Evolutionary conservation across 495 filamentous ascomycete species (phyloP).

Genomic region (Neurospora sp.): DNA sequence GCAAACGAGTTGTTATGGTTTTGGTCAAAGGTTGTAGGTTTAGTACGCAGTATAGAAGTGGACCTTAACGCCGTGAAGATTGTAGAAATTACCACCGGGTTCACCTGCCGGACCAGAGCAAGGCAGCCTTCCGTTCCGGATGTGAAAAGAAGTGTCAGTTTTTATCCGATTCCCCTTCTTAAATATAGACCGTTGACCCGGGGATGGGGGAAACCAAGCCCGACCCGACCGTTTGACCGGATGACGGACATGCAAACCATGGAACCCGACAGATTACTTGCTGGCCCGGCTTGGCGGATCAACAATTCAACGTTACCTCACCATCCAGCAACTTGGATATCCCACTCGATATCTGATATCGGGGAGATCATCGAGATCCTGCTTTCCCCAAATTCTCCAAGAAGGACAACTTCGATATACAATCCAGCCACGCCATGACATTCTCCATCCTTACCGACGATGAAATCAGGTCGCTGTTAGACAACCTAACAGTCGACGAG

Average conservation of each 20-base stretch:
- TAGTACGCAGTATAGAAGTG: not conserved
- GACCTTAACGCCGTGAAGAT: not conserved
- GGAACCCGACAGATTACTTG: not conserved
- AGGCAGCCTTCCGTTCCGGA: not conserved
- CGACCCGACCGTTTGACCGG: not conserved
- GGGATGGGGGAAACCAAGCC: not conserved
- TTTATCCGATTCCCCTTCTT: not conserved
- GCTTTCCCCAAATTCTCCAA: not conserved
- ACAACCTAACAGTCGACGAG: slow-evolving; percentile 59
- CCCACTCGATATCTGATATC: not conserved
- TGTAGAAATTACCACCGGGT: not conserved
- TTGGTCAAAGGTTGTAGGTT: not conserved
- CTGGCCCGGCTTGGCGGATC: not conserved
- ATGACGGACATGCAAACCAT: not conserved
- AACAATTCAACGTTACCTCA: not conserved
- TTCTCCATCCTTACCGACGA: slow-evolving; percentile 66
- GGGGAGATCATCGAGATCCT: not conserved
- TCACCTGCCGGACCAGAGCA: not conserved
- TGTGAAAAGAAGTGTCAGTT: not conserved
- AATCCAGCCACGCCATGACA: slow-evolving; percentile 43
- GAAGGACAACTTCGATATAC: not conserved
- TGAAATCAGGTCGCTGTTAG: slow-evolving; percentile 60
- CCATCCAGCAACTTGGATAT: not conserved
- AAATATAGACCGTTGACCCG: not conserved
- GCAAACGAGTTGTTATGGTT: not conserved